Percentiles rank a stretch among this genome's conserved stretches.
These are phyloP conservation scores for Auricularia auricula-judae DNA, from an alignment of 768 basidiomycete genomes.

Conservation along the genomic window DNA sequence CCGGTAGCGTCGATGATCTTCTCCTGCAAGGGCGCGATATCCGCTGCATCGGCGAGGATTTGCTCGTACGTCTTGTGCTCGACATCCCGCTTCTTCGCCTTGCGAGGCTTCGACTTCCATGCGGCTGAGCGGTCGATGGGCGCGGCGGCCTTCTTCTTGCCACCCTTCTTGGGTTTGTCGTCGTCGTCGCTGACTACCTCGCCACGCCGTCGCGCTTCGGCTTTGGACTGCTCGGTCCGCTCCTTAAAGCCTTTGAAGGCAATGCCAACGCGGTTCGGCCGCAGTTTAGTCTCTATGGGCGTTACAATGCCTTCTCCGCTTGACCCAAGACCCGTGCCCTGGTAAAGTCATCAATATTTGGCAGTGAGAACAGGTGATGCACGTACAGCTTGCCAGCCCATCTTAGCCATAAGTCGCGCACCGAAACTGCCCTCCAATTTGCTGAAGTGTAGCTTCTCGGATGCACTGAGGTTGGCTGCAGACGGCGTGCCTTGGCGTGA, in stretches of 20 bases:
- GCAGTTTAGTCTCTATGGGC: conserved; percentile 74
- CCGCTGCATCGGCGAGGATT: conserved; percentile 69
- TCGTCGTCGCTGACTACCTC: conserved; percentile 70
- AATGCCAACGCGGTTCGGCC: conserved; percentile 73
- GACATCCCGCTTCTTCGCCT: conserved; percentile 73
- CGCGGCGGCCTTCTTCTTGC: conserved; percentile 38
- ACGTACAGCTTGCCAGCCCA: conserved; percentile 79
- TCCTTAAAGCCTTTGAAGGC: conserved; percentile 82
- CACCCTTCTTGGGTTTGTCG: conserved; percentile 31
- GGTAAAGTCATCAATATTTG: not conserved
- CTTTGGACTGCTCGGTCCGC: conserved; percentile 73
- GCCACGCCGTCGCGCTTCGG: conserved; percentile 57
- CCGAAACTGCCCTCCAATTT: conserved; percentile 71
- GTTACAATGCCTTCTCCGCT: conserved; percentile 75
- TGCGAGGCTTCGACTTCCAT: conserved; percentile 60
- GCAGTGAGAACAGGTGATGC: not conserved
- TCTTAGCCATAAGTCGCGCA: conserved; percentile 83
- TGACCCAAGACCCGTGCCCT: conserved; percentile 59
- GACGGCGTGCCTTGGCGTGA: conserved; percentile 25
- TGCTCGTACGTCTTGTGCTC: conserved; percentile 98
- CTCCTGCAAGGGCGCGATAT: conserved; percentile 28
- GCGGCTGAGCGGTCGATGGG: conserved; percentile 50
- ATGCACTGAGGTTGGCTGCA: conserved; percentile 43
- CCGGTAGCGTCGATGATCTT: conserved; percentile 91
- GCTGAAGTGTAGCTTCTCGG: conserved; percentile 73